These are phyloP conservation scores for Mycena rosella DNA, from an alignment of 768 basidiomycete species.

Conservation along the genomic window DNA sequence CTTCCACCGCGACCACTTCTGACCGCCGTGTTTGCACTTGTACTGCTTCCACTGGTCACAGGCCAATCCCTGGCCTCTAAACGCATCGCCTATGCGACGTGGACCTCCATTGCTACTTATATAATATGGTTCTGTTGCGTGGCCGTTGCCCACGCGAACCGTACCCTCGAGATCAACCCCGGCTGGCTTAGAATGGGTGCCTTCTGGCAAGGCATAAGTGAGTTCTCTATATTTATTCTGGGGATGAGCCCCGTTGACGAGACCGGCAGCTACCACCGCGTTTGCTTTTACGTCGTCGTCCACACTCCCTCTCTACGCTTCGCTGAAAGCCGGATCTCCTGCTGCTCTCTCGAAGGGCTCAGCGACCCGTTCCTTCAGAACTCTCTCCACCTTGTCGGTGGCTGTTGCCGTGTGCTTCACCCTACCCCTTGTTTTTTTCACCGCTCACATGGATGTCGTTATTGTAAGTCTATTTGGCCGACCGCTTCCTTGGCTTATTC, in stretches of 20 bases:
- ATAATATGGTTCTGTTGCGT: conserved; percentile 70
- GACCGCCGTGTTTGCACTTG: conserved; percentile 56
- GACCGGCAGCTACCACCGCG: conserved; percentile 62
- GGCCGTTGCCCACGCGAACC: conserved; percentile 64
- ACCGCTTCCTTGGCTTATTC: conserved; percentile 17
- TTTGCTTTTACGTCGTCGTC: conserved; percentile 77
- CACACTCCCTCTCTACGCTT: conserved; percentile 75
- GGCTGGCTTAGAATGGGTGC: conserved; percentile 58
- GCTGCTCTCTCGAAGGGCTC: conserved; percentile 58
- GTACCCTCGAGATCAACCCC: conserved; percentile 52
- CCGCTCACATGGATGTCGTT: conserved; percentile 57
- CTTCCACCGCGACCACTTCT: conserved; percentile 54
- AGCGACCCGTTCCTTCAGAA: conserved; percentile 67
- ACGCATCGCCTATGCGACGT: conserved; percentile 66
- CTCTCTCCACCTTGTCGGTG: conserved; percentile 66
- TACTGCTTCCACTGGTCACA: conserved; percentile 65
- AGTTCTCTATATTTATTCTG: conserved; percentile 42
- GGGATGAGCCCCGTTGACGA: not conserved
- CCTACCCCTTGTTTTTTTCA: conserved; percentile 69
- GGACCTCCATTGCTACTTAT: conserved; percentile 71
- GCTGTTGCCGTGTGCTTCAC: conserved; percentile 62
- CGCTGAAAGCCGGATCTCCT: conserved; percentile 61
- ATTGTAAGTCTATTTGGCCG: conserved; percentile 33
- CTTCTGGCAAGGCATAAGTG: conserved; percentile 77
- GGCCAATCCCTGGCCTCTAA: conserved; percentile 68